A percentile compares a stretch with the other conserved stretches of the same genome.
Evolutionary conservation across 768 basidiomycete species (phyloP).

Genomic region (Russula compacta): DNA sequence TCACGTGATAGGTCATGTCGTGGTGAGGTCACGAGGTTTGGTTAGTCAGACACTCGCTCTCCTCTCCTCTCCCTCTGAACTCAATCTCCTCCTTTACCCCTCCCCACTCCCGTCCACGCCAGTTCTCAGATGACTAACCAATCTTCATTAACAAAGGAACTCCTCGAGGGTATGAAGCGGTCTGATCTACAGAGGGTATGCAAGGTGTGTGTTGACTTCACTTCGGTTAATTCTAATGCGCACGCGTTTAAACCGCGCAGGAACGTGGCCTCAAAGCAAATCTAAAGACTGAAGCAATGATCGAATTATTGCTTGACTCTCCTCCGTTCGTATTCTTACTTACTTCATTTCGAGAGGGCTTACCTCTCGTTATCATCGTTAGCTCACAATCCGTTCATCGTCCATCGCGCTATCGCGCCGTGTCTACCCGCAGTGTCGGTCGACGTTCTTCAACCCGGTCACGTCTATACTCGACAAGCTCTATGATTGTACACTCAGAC

Average conservation of each 20-base stretch:
- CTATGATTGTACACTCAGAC: slow-evolving; percentile 20
- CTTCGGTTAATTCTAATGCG: background rate
- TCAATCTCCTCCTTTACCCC: too few relatives aligned
- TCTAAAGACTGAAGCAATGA: slow-evolving; percentile 70
- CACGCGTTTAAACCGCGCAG: slow-evolving; percentile 30
- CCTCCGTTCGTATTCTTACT: slow-evolving; percentile 4
- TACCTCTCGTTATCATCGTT: slow-evolving; percentile 20
- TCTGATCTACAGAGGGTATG: slow-evolving; percentile 47
- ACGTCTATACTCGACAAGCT: slow-evolving; percentile 17
- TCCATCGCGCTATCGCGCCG: slow-evolving; percentile 9
- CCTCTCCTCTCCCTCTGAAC: background rate
- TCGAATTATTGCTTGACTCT: slow-evolving; percentile 60
- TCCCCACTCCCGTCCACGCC: background rate
- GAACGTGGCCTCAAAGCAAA: slow-evolving; percentile 78
- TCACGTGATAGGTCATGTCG: slow-evolving; percentile 7
- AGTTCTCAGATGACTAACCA: slow-evolving; percentile 21
- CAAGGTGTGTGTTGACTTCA: slow-evolving; percentile 38
- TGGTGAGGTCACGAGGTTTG: slow-evolving; percentile 4
- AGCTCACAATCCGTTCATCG: slow-evolving; percentile 13
- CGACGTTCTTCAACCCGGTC: slow-evolving; percentile 13
- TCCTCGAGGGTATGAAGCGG: slow-evolving; percentile 46
- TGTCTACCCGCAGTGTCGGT: slow-evolving; percentile 2
- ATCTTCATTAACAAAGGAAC: slow-evolving; percentile 37
- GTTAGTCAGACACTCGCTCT: background rate
- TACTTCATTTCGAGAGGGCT: background rate